Percentiles rank a stretch among this genome's conserved stretches.
Conservation (phyloP, 441 rosid species). For the Metrosideros polymorpha region DNA sequence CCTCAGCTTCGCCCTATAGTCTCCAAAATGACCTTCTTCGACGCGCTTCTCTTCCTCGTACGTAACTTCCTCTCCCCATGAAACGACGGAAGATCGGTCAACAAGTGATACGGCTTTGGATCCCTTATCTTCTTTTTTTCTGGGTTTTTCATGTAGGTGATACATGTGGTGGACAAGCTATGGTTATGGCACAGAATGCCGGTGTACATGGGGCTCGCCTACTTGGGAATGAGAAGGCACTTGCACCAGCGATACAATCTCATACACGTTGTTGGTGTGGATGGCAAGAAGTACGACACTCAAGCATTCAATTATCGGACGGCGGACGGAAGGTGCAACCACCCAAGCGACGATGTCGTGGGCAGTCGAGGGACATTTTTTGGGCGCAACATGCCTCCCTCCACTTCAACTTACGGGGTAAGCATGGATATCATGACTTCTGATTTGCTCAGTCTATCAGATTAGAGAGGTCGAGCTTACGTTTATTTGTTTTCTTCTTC, state of each 20-base stretch:
- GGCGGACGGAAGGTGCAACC: slow-evolving; percentile 55
- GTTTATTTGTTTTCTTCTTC: background rate
- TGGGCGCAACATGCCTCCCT: slow-evolving; percentile 56
- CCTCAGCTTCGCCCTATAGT: slow-evolving; percentile 39
- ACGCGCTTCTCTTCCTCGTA: slow-evolving; percentile 41
- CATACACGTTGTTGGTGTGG: slow-evolving; percentile 31
- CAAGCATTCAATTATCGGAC: slow-evolving; percentile 39
- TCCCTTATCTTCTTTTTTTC: background rate
- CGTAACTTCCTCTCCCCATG: slow-evolving; percentile 1
- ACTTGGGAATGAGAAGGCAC: slow-evolving; percentile 54
- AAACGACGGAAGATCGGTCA: background rate
- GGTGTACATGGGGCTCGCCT: slow-evolving; percentile 40
- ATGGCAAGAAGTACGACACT: slow-evolving; percentile 33
- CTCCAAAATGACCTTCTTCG: slow-evolving; percentile 44
- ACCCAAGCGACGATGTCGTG: slow-evolving; percentile 29
- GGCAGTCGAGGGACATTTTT: slow-evolving; percentile 57
- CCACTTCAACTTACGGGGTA: slow-evolving; percentile 41
- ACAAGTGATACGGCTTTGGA: background rate
- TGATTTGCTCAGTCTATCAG: background rate
- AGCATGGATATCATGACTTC: background rate
- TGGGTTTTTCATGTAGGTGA: slow-evolving; percentile 15
- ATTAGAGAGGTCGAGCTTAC: background rate
- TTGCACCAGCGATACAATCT: slow-evolving; percentile 66
- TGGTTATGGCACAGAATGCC: slow-evolving; percentile 58
- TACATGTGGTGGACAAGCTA: slow-evolving; percentile 48